Percentiles rank a stretch among this genome's conserved stretches.
These are phyloP conservation scores for Quercus wislizeni DNA, from an alignment of 306 rosid species.

Conservation along the genomic window DNA sequence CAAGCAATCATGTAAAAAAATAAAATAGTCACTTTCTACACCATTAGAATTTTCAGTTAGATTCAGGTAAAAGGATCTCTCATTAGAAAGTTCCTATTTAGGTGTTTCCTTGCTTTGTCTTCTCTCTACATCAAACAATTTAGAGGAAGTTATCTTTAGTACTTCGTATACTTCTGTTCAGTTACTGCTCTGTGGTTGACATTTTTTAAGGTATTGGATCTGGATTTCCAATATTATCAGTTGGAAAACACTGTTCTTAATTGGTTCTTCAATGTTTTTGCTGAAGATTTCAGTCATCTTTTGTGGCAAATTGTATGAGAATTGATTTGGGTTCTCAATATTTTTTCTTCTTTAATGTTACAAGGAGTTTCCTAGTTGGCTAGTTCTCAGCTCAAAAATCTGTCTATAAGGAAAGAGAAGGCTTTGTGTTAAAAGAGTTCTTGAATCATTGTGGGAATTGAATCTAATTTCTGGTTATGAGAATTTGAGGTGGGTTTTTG, in stretches of 20 bases:
- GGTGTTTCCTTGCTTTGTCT: slow-evolving; percentile 18
- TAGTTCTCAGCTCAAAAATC: not conserved
- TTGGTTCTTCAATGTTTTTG: not conserved
- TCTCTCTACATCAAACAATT: slow-evolving; percentile 20
- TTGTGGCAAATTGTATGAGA: slow-evolving; percentile 1
- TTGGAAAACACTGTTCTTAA: slow-evolving; percentile 4
- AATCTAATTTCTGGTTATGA: slow-evolving; percentile 20
- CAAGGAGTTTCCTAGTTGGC: not conserved
- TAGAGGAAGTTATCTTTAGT: slow-evolving; percentile 9
- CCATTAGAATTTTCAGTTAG: slow-evolving; percentile 26
- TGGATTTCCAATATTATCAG: not conserved
- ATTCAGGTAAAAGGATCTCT: slow-evolving; percentile 30
- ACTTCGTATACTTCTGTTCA: not conserved
- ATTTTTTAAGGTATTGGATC: slow-evolving; percentile 14
- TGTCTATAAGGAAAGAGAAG: not conserved
- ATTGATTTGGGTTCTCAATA: slow-evolving; percentile 27
- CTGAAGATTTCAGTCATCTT: slow-evolving; percentile 2
- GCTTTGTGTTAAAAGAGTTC: not conserved
- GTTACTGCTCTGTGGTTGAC: slow-evolving; percentile 18
- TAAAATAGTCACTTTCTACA: not conserved
- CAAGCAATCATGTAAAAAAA: slow-evolving; percentile 17
- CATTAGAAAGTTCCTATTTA: slow-evolving; percentile 1
- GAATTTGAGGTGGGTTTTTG: slow-evolving; percentile 28
- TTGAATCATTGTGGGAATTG: not conserved
- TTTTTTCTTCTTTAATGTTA: not conserved